These are phyloP conservation scores for Fusarium scirpi DNA, from an alignment of 2,329 filamentous ascomycete species.

Conservation along the genomic window DNA sequence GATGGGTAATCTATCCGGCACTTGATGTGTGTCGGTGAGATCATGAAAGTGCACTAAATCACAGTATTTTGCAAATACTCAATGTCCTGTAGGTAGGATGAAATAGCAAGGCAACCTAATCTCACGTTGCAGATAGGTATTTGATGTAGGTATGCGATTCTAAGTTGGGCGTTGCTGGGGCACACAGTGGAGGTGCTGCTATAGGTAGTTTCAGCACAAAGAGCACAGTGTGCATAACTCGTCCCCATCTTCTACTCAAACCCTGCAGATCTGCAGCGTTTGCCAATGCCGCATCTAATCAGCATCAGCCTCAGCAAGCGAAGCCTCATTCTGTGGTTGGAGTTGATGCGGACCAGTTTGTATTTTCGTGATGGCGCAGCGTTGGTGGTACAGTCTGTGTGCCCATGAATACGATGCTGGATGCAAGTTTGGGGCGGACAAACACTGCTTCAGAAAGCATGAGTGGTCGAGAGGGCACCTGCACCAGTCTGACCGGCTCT, in stretches of 20 bases:
- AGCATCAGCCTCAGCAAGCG: slow-evolving; percentile 10
- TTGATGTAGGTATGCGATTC: background rate
- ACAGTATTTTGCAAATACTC: background rate
- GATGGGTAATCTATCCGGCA: background rate
- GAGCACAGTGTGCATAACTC: slow-evolving; percentile 25
- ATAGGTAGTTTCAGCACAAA: background rate
- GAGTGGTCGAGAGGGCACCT: slow-evolving; percentile 14
- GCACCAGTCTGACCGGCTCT: slow-evolving; percentile 24
- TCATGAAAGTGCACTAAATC: background rate
- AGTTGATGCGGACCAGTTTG: slow-evolving; percentile 1
- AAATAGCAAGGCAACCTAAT: background rate
- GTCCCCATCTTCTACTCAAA: background rate
- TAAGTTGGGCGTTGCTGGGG: slow-evolving; percentile 27
- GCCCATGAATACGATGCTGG: slow-evolving; percentile 41
- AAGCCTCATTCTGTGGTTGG: slow-evolving; percentile 25
- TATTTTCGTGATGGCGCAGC: slow-evolving; percentile 29
- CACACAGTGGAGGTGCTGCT: slow-evolving; percentile 15
- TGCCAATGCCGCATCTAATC: slow-evolving; percentile 13
- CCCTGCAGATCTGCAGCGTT: slow-evolving; percentile 5
- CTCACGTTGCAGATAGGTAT: background rate
- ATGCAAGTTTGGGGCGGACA: slow-evolving; percentile 28
- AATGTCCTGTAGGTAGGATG: background rate
- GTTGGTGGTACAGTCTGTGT: slow-evolving; percentile 31
- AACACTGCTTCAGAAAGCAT: slow-evolving; percentile 10
- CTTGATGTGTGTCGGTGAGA: background rate